Conservation (phyloP, 2,329 filamentous ascomycete genomes). For the Claviceps sp. region DNA sequence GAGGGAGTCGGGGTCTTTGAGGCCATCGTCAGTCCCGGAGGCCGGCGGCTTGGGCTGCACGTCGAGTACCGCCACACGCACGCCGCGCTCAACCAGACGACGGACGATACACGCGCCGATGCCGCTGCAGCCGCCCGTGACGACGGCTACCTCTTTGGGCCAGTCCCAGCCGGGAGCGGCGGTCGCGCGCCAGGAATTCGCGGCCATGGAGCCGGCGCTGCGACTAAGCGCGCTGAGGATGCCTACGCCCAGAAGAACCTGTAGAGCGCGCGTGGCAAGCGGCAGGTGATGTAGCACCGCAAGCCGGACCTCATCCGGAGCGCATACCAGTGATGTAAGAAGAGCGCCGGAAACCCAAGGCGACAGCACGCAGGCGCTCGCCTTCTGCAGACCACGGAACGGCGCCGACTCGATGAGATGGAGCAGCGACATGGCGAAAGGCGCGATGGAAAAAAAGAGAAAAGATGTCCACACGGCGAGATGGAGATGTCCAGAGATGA, state of each 20-base stretch:
- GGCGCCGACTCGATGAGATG: slow-evolving; percentile 8
- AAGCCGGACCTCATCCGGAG: slow-evolving; percentile 4
- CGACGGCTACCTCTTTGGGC: slow-evolving; percentile 27
- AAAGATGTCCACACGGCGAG: neutral
- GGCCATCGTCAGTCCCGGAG: too few relatives aligned
- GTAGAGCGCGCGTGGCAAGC: slow-evolving; percentile 1
- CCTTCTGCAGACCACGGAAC: slow-evolving; percentile 4
- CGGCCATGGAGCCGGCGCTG: slow-evolving; percentile 14
- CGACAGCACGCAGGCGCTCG: slow-evolving; percentile 4
- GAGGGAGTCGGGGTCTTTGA: slow-evolving; percentile 8
- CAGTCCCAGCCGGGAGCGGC: slow-evolving; percentile 19
- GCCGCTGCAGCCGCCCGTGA: slow-evolving; percentile 30
- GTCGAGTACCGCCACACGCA: slow-evolving; percentile 58
- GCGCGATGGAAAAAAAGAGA: neutral
- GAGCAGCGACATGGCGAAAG: slow-evolving; percentile 5
- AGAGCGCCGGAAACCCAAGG: slow-evolving; percentile 9
- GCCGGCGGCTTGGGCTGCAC: slow-evolving; percentile 20
- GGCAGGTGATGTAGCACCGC: slow-evolving; percentile 3
- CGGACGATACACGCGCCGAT: slow-evolving; percentile 25
- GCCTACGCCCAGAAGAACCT: slow-evolving; percentile 13
- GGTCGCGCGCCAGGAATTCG: slow-evolving; percentile 16
- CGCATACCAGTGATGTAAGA: slow-evolving; percentile 6
- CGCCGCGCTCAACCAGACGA: slow-evolving; percentile 23
- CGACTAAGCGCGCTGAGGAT: slow-evolving; percentile 13
- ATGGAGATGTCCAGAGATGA: neutral